Base-by-base conservation (phyloP, 2,329 filamentous ascomycete species). In the Diplodia corticola region DNA sequence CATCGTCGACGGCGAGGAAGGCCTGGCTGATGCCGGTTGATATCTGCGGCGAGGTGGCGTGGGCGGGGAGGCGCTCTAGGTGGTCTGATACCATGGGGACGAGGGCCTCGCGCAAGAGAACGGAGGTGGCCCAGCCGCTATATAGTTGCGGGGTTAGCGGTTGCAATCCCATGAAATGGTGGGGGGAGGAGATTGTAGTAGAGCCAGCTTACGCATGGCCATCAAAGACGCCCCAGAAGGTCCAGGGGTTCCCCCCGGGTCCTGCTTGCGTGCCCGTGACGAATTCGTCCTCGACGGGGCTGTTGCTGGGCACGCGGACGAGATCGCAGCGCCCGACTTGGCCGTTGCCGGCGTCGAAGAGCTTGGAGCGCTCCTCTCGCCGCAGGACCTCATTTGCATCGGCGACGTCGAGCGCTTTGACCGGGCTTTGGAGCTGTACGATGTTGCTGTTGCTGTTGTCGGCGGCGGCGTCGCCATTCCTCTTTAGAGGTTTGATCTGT, bases 1-100 rank as follows among this genome's bases (percentile, higher is more conserved):
- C 83, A 59, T 86, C 81, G 71, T 89, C 87, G 0, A 86, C 80
- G 51, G 81, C 80, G 1, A 82, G 76, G 71, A 89, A 90, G 26
- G 83, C 80, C 61, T 82, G 80, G 75, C 84, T 85, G 77, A 89
- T 87, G 3, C 84, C 84, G 13, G 73, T 74, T 33, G 84, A 82
- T 26, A 89, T 80, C 2, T 81, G 78, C 12, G 83, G 78, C 64
- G 82, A 80, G 22, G 84, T 78, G 12, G 70, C 72, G 20, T 63
- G 15, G 17, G 68, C n/a, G 0, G 73, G 68, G 0, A 83, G 69
- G 1, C 67, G 67, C 12, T 70, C 67, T 1, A 84, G 70, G 0
- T 75, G 73, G 4, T 72, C 70, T 0, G 79, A 81, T 0, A 85
- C 78, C 22, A 78, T 76, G 0, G 80, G 78, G 4, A 84, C 76